phyloP scores from a whole-genome alignment of 2,329 filamentous ascomycete species.

The Hypoxylon sp. region DNA sequence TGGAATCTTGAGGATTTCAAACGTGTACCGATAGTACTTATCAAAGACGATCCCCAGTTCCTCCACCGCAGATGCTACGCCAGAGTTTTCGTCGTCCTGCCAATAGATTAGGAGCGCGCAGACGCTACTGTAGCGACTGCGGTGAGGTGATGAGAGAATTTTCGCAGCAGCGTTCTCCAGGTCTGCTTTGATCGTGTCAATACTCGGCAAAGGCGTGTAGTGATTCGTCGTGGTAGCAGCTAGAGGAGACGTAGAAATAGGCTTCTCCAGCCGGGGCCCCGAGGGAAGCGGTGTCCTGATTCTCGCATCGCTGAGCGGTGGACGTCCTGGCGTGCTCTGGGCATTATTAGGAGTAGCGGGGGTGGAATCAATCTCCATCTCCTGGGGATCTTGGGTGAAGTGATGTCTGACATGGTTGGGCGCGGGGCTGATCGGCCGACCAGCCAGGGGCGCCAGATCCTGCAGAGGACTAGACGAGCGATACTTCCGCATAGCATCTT shows the following conservation, averaged over 20 bases:
- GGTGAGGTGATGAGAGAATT: slow-evolving; percentile 65
- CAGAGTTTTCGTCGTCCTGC: slow-evolving; percentile 67
- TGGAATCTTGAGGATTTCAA: slow-evolving; percentile 66
- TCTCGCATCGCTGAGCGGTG: slow-evolving; percentile 63
- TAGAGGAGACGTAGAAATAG: slow-evolving; percentile 57
- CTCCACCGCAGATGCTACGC: slow-evolving; percentile 60
- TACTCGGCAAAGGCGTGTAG: slow-evolving; percentile 60
- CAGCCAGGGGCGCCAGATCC: slow-evolving; percentile 63
- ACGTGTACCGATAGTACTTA: slow-evolving; percentile 67
- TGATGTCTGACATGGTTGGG: slow-evolving; percentile 58
- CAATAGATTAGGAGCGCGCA: slow-evolving; percentile 69
- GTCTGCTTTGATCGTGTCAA: slow-evolving; percentile 67
- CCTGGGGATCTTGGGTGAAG: slow-evolving; percentile 64
- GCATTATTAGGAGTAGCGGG: slow-evolving; percentile 51
- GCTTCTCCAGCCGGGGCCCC: slow-evolving; percentile 68
- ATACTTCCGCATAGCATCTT: slow-evolving; percentile 70
- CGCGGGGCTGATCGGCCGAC: slow-evolving; percentile 64
- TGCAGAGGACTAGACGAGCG: slow-evolving; percentile 68
- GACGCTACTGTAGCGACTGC: slow-evolving; percentile 68
- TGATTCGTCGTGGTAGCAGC: slow-evolving; percentile 47
- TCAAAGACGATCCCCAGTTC: slow-evolving; percentile 67
- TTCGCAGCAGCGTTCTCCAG: slow-evolving; percentile 66
- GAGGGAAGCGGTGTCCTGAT: slow-evolving; percentile 71
- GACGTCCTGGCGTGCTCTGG: slow-evolving; percentile 54
- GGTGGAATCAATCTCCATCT: slow-evolving; percentile 69